phyloP scores from a whole-genome alignment of 495 filamentous ascomycete genomes.

The Penicillium turbatum region DNA sequence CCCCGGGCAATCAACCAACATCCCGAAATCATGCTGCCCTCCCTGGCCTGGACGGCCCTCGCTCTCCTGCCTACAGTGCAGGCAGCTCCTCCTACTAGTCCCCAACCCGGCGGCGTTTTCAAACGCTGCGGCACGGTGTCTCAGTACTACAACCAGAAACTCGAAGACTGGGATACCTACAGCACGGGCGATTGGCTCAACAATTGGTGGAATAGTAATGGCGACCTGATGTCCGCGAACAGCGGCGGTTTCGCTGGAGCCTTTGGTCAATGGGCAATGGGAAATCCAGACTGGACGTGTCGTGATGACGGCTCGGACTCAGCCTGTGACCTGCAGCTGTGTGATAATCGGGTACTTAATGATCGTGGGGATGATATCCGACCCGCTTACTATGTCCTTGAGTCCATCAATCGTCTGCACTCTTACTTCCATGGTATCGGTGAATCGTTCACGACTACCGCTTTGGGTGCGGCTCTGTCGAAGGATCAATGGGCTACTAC shows the following conservation, averaged over 20 bases:
- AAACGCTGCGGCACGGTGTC: conserved; percentile 21
- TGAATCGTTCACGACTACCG: conserved; percentile 20
- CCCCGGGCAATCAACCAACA: background rate
- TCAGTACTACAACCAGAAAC: conserved; percentile 19
- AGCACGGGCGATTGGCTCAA: conserved; percentile 24
- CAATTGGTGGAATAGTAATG: conserved; percentile 19
- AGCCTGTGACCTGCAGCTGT: conserved; percentile 22
- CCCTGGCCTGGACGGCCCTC: conserved; percentile 3
- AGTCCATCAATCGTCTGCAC: conserved; percentile 23
- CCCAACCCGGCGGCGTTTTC: background rate
- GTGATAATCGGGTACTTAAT: conserved; percentile 20
- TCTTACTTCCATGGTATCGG: conserved; percentile 20
- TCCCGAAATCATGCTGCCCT: conserved; percentile 7
- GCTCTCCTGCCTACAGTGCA: conserved; percentile 8
- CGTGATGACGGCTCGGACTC: conserved; percentile 21
- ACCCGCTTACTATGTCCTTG: conserved; percentile 23
- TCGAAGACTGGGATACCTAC: conserved; percentile 17
- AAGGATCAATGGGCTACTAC: conserved; percentile 24
- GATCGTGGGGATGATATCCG: conserved; percentile 15
- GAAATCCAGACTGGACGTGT: conserved; percentile 26
- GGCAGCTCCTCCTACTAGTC: background rate
- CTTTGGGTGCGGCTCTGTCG: conserved; percentile 22
- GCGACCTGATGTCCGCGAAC: conserved; percentile 8
- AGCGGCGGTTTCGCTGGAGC: conserved; percentile 20
- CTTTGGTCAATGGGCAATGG: conserved; percentile 25